Percentiles rank a stretch among this genome's conserved stretches.
Evolutionary conservation across 306 rosid genomes (phyloP).

Genomic region (Betula pendula): DNA sequence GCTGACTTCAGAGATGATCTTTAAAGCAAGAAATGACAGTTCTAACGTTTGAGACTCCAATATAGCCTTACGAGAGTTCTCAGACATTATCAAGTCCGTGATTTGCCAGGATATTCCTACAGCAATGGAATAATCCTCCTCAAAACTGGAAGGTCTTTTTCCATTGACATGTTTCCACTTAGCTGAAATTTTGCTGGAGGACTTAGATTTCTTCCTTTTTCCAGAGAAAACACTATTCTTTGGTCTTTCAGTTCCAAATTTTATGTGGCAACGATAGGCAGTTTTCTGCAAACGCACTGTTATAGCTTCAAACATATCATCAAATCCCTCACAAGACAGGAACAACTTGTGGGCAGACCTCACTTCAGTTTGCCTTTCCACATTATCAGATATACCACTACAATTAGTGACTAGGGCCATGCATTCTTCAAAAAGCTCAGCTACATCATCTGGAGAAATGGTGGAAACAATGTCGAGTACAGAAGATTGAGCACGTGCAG

Average conservation of each 20-base stretch:
- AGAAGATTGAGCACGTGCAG: conserved; percentile 66
- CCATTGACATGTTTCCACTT: conserved; percentile 47
- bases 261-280: conserved; percentile 78
- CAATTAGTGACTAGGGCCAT: conserved; percentile 61
- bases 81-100: conserved; percentile 63
- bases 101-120: conserved; percentile 89
- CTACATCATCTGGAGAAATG: conserved; percentile 56
- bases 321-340: conserved; percentile 62
- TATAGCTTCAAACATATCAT: conserved; percentile 73
- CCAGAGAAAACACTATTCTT: conserved; percentile 41
- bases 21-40: conserved; percentile 54
- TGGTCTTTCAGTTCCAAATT: conserved; percentile 63
- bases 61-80: conserved; percentile 52
- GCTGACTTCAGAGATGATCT: conserved; percentile 71
- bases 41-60: conserved; percentile 56
- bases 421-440: conserved; percentile 64
- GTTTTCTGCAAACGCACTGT: conserved; percentile 63
- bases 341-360: conserved; percentile 83
- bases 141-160: conserved; percentile 52
- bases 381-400: conserved; percentile 68
- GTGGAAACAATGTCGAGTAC: conserved; percentile 64
- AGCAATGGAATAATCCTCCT: conserved; percentile 75
- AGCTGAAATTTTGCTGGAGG: conserved; percentile 48
- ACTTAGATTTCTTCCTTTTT: conserved; percentile 50
- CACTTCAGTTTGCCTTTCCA: conserved; percentile 69